Evolutionary conservation across 1,139 yeast species (phyloP).

Genomic region (Magnusiomyces fungicola): DNA sequence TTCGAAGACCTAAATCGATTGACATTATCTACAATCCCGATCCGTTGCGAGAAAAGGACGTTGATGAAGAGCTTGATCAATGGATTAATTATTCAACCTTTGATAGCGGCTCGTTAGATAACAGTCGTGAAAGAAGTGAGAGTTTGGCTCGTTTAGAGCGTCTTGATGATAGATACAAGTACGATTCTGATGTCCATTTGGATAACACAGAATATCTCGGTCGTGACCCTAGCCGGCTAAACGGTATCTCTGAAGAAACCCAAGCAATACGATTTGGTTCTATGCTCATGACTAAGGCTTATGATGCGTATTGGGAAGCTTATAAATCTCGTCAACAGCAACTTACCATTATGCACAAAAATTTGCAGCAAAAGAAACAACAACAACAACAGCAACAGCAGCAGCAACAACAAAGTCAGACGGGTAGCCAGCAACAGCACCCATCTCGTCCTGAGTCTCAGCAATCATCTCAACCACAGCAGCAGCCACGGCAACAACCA

Average conservation of each 20-base stretch:
- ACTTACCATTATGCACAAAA: conserved; percentile 34
- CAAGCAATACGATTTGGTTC: conserved; percentile 88
- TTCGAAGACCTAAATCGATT: conserved; percentile 20
- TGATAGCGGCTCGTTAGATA: conserved; percentile 7
- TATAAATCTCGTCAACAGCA: conserved; percentile 41
- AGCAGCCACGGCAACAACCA: conserved; percentile 19
- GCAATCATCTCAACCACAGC: conserved; percentile 18
- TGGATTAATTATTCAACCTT: conserved; percentile 7
- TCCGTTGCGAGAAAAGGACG: conserved; percentile 21
- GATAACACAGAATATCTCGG: conserved; percentile 50
- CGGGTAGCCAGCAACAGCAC: conserved; percentile 19
- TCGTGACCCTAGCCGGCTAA: conserved; percentile 58
- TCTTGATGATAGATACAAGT: conserved; percentile 65
- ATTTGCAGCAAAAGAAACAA: conserved; percentile 26
- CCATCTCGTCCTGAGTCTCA: conserved; percentile 6
- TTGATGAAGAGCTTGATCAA: conserved; percentile 20
- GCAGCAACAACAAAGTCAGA: conserved; percentile 25
- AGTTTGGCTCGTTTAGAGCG: conserved; percentile 35
- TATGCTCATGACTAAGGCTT: conserved; percentile 80
- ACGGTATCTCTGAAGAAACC: conserved; percentile 78
- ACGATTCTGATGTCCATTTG: conserved; percentile 55
- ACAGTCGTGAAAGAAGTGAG: conserved; percentile 25
- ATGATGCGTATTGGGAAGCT: conserved; percentile 55
- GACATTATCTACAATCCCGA: conserved; percentile 4
- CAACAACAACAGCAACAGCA: conserved; percentile 24